Evolutionary conservation across 2,329 filamentous ascomycete species (phyloP), one percentile per base, ranked within the genome.

Genomic region (Podosphaera xanthii): DNA sequence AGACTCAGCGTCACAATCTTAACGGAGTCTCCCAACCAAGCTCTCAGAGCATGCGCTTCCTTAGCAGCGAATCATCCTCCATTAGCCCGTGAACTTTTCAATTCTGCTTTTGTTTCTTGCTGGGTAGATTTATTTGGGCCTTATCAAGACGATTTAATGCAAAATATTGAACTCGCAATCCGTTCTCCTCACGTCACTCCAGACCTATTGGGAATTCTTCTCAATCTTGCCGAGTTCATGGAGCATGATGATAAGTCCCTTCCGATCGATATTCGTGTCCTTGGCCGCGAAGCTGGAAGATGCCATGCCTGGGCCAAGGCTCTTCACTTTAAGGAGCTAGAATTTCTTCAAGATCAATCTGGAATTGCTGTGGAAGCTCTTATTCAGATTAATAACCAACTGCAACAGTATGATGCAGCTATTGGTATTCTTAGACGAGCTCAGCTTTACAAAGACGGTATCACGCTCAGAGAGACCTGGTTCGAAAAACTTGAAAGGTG

Each of bases 221-320:
- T 99, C 56, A 98, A 98, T 67, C 77, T 99, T 57, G 92, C 92
- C 31, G 92, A 99, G 69, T 99, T 98, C 70, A 99, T 99, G 92
- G 92, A 99, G 69, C 92, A 98, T 68, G 94, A 98, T 66, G 92
- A 99, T 70, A 98, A 98, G 71, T 91, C 94, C 12, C 75, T 99
- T 58, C 92, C 92, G 1, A 98, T 99, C 62, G 94, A 99, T 68
- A 96, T 99, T 63, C 79, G 92, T 56, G 89, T 92, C 8, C 78
- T 98, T 9, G 94, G 94, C 38, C 86, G 91, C 68, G 94, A 97
- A 70, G 92, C 92, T 56, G 91, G 87, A 30, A 91, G 94, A 66
- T 98, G 94, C 65, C 92, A 99, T 71, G 94, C 92, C 3, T 98
- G 94, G 69, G 92, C 92, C 40, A 99, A 99, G 72, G 92, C 92